Base-by-base conservation (phyloP, 495 filamentous ascomycete genomes). In the Paragyromitra xinjiangensis region DNA sequence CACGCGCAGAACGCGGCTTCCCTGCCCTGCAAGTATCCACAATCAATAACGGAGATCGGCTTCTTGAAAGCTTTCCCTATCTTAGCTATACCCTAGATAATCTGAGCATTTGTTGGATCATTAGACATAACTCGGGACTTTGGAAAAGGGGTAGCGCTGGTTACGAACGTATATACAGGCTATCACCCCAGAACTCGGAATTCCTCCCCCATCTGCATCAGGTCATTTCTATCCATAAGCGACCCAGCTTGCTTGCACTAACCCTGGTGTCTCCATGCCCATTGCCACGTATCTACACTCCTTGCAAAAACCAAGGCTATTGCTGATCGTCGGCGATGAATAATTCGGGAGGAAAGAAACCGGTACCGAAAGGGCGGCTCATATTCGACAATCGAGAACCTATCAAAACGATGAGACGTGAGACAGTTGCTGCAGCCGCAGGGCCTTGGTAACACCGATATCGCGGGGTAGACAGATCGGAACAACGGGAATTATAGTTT, bases 381-480 rank as follows among this genome's bases (percentile, higher is more conserved):
- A 63, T 4, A 11, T 24, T 24, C 3, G 6, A 5, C 1, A 42
- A 42, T 24, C 39, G 59, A 40, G 16, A 39, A 11, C 59, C 58
- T 62, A 62, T 62, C 9, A 19, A 56, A 3, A 39, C 29, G 14
- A 37, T 61, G 56, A 56, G 53, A 39, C 12, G 12, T 61, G 58
- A 61, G 34, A 39, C 34, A 39, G 8, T 39, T 29, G 11, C 53
- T 61, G 58, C 58, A 61, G 29, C 5, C 12, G 26, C 58, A 34
- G 16, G 37, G n/a, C 24, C n/a, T 34, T 58, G 55, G 55, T 58
- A 34, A 1, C 55, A 58, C 55, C 16, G 37, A 40, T 22, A 63
- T 24, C 37, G 56, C 56, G 56, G 56, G 56, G 56, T 61, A 61
- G 22, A 61, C 56, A 61, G 56, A 61, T 58, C 55, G 26, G 55